Evolutionary conservation across 139 green algal genomes (phyloP).

Genomic region (Eudorina sp.): DNA sequence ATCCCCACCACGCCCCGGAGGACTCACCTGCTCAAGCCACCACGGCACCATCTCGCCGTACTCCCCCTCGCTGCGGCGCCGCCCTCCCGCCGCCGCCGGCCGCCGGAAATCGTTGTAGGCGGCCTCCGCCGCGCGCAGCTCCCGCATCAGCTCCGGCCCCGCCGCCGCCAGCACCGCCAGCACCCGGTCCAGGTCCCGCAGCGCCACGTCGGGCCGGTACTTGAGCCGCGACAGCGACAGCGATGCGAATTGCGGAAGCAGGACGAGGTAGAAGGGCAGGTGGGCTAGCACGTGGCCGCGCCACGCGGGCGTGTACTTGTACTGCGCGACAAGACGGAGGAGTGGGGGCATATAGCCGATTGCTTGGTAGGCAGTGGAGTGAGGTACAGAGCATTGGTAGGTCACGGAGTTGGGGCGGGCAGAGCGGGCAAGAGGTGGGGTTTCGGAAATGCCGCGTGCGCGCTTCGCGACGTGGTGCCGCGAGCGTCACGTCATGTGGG

Average conservation of each 20-base stretch:
- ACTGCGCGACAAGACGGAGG: background rate
- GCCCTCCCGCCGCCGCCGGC: background rate
- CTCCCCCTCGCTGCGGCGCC: constrained; percentile 62
- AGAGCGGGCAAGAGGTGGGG: no score
- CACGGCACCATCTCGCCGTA: constrained; percentile 80
- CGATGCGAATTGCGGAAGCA: constrained; percentile 71
- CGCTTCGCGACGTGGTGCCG: no score
- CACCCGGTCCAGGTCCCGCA: constrained; percentile 66
- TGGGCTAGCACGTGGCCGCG: constrained; percentile 79
- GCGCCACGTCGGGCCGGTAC: constrained; percentile 41
- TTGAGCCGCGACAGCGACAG: constrained; percentile 20
- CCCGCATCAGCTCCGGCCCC: constrained; percentile 50
- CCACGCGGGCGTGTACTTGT: constrained; percentile 74
- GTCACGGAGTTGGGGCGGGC: no score
- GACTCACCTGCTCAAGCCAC: constrained; percentile 64
- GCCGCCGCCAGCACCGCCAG: constrained; percentile 47
- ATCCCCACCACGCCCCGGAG: no score
- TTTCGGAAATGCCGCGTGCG: no score
- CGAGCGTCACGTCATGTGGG: no score
- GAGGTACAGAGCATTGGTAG: no score
- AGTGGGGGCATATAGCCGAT: background rate
- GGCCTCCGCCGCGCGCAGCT: constrained; percentile 65
- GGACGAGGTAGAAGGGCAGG: constrained; percentile 85
- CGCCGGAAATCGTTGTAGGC: constrained; percentile 63
- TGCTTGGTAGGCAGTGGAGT: no score